Conservation (phyloP, 768 basidiomycete genomes). For the Pholiota molesta region DNA sequence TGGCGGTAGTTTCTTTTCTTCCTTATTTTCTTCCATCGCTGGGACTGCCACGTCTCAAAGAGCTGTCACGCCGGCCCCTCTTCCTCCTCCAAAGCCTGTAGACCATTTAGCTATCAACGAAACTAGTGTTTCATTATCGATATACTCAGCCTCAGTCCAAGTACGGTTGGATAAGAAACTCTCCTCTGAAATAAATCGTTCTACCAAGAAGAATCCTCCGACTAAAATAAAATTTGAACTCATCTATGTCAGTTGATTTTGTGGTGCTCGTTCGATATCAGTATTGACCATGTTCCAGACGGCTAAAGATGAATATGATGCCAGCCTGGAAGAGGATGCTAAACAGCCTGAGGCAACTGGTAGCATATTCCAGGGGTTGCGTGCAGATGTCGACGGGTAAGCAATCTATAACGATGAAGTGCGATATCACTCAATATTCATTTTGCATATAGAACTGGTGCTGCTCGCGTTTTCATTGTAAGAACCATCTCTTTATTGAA, state of each 20-base stretch:
- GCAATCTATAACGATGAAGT: conserved; percentile 19
- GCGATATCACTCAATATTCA: background rate
- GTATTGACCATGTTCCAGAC: conserved; percentile 49
- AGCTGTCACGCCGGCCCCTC: conserved; percentile 35
- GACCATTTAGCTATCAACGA: conserved; percentile 46
- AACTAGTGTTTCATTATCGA: conserved; percentile 60
- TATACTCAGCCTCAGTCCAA: conserved; percentile 68
- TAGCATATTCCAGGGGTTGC: conserved; percentile 84
- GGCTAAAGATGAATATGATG: conserved; percentile 79
- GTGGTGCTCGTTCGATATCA: background rate
- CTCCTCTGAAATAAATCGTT: conserved; percentile 75
- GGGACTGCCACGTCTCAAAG: conserved; percentile 39
- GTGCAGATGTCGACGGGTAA: conserved; percentile 85
- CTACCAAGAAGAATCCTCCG: conserved; percentile 95
- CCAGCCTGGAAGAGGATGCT: conserved; percentile 69
- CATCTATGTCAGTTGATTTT: conserved; percentile 66
- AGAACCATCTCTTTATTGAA: conserved; percentile 18
- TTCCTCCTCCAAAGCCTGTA: conserved; percentile 32
- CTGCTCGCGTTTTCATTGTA: conserved; percentile 85
- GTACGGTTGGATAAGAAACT: conserved; percentile 70
- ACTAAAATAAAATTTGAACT: conserved; percentile 73
- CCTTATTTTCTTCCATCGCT: conserved; percentile 43
- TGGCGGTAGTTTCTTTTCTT: conserved; percentile 51
- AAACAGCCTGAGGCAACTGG: conserved; percentile 61
- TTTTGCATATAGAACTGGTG: conserved; percentile 50